Evolutionary conservation across 495 filamentous ascomycete genomes (phyloP).

Genomic region (Penicillium odoratum): DNA sequence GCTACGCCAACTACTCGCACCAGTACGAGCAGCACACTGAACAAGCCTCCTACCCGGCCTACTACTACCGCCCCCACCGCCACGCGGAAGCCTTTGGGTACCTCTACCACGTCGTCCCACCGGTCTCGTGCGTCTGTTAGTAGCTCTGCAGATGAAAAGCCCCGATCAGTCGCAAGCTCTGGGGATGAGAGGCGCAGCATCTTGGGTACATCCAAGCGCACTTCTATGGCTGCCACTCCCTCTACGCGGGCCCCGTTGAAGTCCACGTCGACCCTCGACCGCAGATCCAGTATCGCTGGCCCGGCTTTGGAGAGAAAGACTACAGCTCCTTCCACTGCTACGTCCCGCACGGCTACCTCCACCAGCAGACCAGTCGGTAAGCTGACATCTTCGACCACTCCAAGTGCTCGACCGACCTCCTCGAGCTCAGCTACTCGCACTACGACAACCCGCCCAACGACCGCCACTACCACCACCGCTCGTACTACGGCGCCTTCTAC

Average conservation of each 20-base stretch:
- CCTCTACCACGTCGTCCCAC: slow-evolving; percentile 43
- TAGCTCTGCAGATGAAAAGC: slow-evolving; percentile 52
- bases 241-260: slow-evolving; percentile 39
- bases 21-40: slow-evolving; percentile 37
- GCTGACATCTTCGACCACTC: slow-evolving; percentile 28
- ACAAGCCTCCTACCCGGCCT: slow-evolving; percentile 47
- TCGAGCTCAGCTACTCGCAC: slow-evolving; percentile 32
- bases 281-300: slow-evolving; percentile 43
- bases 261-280: slow-evolving; percentile 37
- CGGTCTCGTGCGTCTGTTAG: slow-evolving; percentile 47
- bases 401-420: slow-evolving; percentile 29
- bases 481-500: slow-evolving; percentile 18
- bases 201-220: slow-evolving; percentile 46
- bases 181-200: slow-evolving; percentile 49
- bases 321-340: slow-evolving; percentile 23
- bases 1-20: slow-evolving; percentile 28
- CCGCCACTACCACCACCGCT: slow-evolving; percentile 28
- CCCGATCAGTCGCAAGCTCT: slow-evolving; percentile 44
- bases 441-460: slow-evolving; percentile 27
- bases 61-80: slow-evolving; percentile 38
- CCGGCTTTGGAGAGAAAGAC: slow-evolving; percentile 37
- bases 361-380: slow-evolving; percentile 32
- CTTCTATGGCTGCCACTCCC: slow-evolving; percentile 44
- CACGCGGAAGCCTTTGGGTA: slow-evolving; percentile 40
- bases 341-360: slow-evolving; percentile 31